Evolutionary conservation across 139 green algal species (phyloP).

Genomic region (Dunaliella primolecta): DNA sequence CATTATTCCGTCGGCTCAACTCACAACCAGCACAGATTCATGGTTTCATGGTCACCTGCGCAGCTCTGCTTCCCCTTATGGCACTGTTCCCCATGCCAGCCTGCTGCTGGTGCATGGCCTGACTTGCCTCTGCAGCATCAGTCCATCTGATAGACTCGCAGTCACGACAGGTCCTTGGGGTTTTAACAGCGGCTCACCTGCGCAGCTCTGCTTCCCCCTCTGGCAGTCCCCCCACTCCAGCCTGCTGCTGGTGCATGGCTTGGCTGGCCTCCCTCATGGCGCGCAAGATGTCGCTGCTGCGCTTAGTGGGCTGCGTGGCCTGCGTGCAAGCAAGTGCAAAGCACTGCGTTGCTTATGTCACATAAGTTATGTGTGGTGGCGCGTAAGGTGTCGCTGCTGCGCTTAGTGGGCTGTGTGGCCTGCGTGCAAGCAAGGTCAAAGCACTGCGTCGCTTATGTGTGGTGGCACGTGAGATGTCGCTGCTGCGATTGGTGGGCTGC

Average conservation of each 20-base stretch:
- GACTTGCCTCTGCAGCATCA: slow-evolving; percentile 45
- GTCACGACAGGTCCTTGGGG: no score
- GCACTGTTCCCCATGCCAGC: no score
- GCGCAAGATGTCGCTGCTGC: slow-evolving; percentile 38
- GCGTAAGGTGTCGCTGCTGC: slow-evolving; percentile 38
- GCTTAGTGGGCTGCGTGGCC: slow-evolving; percentile 39
- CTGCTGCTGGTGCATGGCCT: slow-evolving; percentile 29
- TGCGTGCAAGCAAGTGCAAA: slow-evolving; percentile 6
- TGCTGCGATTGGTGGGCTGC: slow-evolving; percentile 31
- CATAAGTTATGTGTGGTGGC: no score
- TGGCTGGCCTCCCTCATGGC: slow-evolving; percentile 49
- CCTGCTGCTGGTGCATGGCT: slow-evolving; percentile 28
- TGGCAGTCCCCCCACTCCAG: background rate
- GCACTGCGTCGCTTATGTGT: no score
- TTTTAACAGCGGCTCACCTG: background rate
- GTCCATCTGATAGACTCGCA: no score
- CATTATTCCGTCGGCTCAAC: no score
- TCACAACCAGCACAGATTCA: no score
- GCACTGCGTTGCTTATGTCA: no score
- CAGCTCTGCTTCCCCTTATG: background rate
- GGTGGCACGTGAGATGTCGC: slow-evolving; percentile 46
- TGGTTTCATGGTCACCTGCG: no score
- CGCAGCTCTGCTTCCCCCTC: slow-evolving; percentile 5
- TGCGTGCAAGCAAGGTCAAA: no score
- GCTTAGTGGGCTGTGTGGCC: slow-evolving; percentile 39